Base-by-base conservation (phyloP, 176 grass and related monocot species). In the Calamus simplicifolius region DNA sequence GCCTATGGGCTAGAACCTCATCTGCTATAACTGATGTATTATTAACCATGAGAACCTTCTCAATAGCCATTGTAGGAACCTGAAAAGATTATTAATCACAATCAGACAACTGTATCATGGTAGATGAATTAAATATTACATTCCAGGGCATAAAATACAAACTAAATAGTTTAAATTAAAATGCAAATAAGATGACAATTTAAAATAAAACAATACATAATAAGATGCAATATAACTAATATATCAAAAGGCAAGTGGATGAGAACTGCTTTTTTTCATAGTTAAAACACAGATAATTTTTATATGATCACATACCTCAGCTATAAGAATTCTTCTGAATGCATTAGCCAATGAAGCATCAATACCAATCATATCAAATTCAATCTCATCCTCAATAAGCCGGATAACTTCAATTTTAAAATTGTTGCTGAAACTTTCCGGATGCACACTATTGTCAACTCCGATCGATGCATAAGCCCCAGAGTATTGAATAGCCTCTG, bases 341-440 rank as follows among this genome's bases (percentile, higher is more conserved):
- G 92, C 83, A 82, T 97, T 97, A 59, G 72, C 87, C 60, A 97
- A 75, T 0, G 87, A 86, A 60, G 78, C 87, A 88, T 97, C 87
- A 75, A 88, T 55, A 58, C 87, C 87, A 77, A 97, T 82, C 78
- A 97, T 91, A 84, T 97, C 87, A 70, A 97, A 97, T 66, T 97
- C 92, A 38, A 97, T 88, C 30, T 97, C 81, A 56, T 97, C 92
- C 61, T 85, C 26, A 18, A 75, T 88, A 63, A 97, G 87, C 52
- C 75, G 75, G 26, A 72, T 74, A 68, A 97, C 64, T 73, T 80
- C 66, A 4, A 88, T 19, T 72, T 91, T 88, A 16, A 97, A 97
- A 57, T 73, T 63, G 3, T 68, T 85, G 71, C 56, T 62, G 61
- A 96, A 88, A 4, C 75, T 88, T 1, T 88, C 75, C 26, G 75